Evolutionary conservation across 768 basidiomycete genomes (phyloP).

Genomic region (Strobilomyces confusus): DNA sequence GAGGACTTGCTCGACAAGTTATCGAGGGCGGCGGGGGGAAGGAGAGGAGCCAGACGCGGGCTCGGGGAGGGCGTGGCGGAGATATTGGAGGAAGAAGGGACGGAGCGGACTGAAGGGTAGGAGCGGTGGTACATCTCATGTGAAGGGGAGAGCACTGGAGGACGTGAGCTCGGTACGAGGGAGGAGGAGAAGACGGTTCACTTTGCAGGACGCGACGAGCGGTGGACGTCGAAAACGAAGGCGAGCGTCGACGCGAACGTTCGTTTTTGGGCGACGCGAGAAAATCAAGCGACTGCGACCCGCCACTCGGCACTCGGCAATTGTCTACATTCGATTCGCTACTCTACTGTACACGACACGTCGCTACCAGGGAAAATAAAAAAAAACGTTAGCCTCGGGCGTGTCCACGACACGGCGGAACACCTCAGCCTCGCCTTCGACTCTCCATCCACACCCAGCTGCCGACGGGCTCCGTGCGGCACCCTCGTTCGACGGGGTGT

Average conservation of each 20-base stretch:
- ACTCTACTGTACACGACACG: not conserved
- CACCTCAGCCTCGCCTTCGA: slow-evolving; percentile 88
- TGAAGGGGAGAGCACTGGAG: slow-evolving; percentile 30
- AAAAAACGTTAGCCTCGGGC: slow-evolving; percentile 5
- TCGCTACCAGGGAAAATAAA: not conserved
- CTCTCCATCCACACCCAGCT: slow-evolving; percentile 71
- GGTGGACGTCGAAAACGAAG: too few relatives aligned
- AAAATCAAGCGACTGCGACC: too few relatives aligned
- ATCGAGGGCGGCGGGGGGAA: slow-evolving; percentile 44
- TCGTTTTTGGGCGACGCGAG: slow-evolving; percentile 4
- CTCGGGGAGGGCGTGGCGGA: slow-evolving; percentile 18
- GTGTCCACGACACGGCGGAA: not conserved
- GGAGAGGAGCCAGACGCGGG: slow-evolving; percentile 48
- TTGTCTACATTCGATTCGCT: not conserved
- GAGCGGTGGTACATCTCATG: slow-evolving; percentile 63
- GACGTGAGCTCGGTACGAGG: slow-evolving; percentile 13
- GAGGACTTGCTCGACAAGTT: slow-evolving; percentile 40
- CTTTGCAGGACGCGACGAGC: too few relatives aligned
- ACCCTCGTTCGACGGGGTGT: slow-evolving; percentile 52
- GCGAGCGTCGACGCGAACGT: slow-evolving; percentile 3
- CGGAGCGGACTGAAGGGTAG: slow-evolving; percentile 51
- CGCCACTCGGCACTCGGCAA: slow-evolving; percentile 11
- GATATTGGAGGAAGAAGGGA: slow-evolving; percentile 39
- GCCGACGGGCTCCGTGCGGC: slow-evolving; percentile 30
- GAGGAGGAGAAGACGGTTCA: slow-evolving; percentile 10